Evolutionary conservation across 805 yeast genomes (phyloP), one percentile per base, ranked within the genome.

Genomic region (Ogataea naganishii): DNA sequence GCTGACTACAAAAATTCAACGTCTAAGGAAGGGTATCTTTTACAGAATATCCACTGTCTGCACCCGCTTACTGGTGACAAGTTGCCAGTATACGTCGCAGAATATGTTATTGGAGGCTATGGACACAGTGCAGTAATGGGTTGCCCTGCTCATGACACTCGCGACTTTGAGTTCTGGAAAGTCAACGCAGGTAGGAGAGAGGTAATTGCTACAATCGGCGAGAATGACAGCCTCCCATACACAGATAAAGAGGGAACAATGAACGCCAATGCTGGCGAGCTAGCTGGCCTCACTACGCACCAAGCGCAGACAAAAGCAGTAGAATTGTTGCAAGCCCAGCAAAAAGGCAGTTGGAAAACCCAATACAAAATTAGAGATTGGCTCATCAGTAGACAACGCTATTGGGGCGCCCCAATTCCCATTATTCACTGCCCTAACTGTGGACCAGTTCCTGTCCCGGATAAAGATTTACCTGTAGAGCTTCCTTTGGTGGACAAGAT

Each of bases 351-450:
- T 1, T 34, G 41, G 3, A 60, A 69, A 4, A 64, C 67, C 0
- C 76, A 76, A 39, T 79, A 66, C 45, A 70, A 77, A 40, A 59
- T 92, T 18, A 68, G 96, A 41, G 98, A 92, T 49, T 92, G 98
- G 98, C 66, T 92, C 17, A 80, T 92, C 27, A 80, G 94, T 46
- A 72, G 98, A 48, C 98, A 92, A 54, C 62, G 98, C 36, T 89
- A 81, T 54, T 92, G 98, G 98, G 98, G 98, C 16, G 92, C 96
- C 0, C 98, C 98, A 3, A 92, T 92, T 32, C 98, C 98, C 5
- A 85, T 92, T 13, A 66, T 92, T 17, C 92, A 92, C 47, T 92
- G 98, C 59, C 68, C 66, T 6, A 39, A 53, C 3, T 92, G 98
- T 64, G 98, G 98, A 2, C 58, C 78, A 0, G 96, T 89, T 1